phyloP scores from a whole-genome alignment of 2,329 filamentous ascomycete genomes.

The Didymella keratinophila region DNA sequence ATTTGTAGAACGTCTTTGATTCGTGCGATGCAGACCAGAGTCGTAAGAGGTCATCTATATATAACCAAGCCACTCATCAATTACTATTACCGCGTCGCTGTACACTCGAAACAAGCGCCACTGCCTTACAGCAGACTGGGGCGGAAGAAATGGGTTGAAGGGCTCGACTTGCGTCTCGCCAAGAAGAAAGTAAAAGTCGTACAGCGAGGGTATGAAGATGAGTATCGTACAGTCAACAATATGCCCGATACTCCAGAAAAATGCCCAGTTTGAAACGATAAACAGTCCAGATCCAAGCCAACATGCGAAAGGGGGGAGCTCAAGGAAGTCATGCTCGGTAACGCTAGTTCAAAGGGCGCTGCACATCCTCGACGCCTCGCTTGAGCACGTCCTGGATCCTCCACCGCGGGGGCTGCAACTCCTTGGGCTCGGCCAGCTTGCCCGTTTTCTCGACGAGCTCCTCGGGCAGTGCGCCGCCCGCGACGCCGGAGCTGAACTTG shows the following conservation, averaged over 20 bases:
- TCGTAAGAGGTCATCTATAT: slow-evolving; percentile 17
- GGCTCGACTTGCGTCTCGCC: too few species aligned
- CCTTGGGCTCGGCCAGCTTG: slow-evolving; percentile 58
- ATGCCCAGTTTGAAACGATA: slow-evolving; percentile 4
- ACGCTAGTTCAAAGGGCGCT: slow-evolving; percentile 69
- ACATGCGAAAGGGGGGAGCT: neutral
- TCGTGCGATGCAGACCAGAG: neutral
- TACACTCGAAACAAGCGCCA: neutral
- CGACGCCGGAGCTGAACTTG: slow-evolving; percentile 96
- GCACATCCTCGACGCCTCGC: slow-evolving; percentile 77
- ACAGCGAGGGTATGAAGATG: slow-evolving; percentile 35
- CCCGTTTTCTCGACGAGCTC: slow-evolving; percentile 70
- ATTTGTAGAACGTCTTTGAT: slow-evolving; percentile 1
- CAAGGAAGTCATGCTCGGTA: neutral
- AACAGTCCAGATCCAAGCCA: neutral
- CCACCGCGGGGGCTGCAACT: slow-evolving; percentile 78
- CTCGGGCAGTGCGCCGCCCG: slow-evolving; percentile 82
- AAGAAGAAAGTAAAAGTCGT: slow-evolving; percentile 20
- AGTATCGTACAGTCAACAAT: slow-evolving; percentile 22
- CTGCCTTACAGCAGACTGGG: too few species aligned
- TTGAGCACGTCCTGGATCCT: slow-evolving; percentile 76
- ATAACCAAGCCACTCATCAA: slow-evolving; percentile 11
- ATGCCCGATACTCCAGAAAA: slow-evolving; percentile 23
- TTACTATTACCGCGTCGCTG: slow-evolving; percentile 23
- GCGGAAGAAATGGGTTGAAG: neutral